Evolutionary conservation across 2,329 filamentous ascomycete genomes (phyloP), one percentile per base, ranked within the genome.

Genomic region (Penicillium frequentans): DNA sequence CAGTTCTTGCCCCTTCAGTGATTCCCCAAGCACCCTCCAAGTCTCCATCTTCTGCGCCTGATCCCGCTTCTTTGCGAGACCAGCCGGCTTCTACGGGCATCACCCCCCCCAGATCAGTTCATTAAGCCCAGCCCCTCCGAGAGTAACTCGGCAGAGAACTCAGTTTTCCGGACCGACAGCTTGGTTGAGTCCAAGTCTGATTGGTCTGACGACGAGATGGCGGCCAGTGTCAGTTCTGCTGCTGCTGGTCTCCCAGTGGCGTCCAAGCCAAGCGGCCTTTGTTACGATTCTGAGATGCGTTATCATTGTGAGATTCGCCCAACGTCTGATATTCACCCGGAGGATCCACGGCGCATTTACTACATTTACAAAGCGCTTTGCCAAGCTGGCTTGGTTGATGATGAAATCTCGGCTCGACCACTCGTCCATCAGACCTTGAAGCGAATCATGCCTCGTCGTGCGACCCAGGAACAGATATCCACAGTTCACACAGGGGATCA

Each of bases 261-360:
- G 2, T 75, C 85, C 26, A 79, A 90, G 1, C 85, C 88, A 0
- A 93, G 90, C 0, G 90, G 90, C 3, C 86, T 89, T 59, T 93
- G 90, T 64, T 99, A 98, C 71, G 95, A 99, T 77, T 87, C 91
- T 56, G 86, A 93, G 31, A 99, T 99, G 95, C 91, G 95, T 59
- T 89, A 96, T 59, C 95, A 99, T 72, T 90, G 92, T 54, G 96
- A 97, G 70, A 87, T 90, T 16, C 87, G 91, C 19, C 79, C 82
- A 3, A 77, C 79, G 3, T 75, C 79, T 19, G 89, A 93, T 23
- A 88, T 96, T 51, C 95, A 99, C 69, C 95, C 95, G 0, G 95
- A 99, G 74, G 95, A 99, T 68, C 95, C 95, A 1, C 83, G 91
- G 27, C 87, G 95, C 14, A 97, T 99, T 58, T 90, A 93, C 67